These are phyloP conservation scores for Ceratocystis eucalypticola DNA, from an alignment of 2,329 filamentous ascomycete species.

Conservation along the genomic window DNA sequence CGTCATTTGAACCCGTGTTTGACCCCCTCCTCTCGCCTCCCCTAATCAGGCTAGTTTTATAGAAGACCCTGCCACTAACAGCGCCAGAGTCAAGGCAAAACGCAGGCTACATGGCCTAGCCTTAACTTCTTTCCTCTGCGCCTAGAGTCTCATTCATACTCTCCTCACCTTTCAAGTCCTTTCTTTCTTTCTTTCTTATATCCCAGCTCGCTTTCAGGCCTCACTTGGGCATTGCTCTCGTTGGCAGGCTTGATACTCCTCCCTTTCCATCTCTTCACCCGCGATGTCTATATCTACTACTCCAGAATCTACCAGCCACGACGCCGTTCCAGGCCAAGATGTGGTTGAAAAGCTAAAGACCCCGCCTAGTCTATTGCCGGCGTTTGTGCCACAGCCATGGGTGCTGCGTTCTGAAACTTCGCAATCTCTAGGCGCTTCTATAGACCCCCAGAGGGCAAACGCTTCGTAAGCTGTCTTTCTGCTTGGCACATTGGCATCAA, in stretches of 20 bases:
- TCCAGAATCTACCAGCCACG: not conserved
- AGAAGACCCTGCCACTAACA: not conserved
- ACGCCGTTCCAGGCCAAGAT: not conserved
- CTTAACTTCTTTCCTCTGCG: not conserved
- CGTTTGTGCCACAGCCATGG: conserved; percentile 9
- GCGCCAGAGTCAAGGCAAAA: not conserved
- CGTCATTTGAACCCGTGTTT: not conserved
- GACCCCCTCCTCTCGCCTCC: not conserved
- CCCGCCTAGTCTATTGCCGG: conserved; percentile 11
- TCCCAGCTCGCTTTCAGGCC: not conserved
- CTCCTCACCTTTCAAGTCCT: too few species aligned
- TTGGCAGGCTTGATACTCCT: not conserved
- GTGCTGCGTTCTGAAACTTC: conserved; percentile 11
- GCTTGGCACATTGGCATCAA: not conserved
- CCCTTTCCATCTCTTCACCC: too few species aligned
- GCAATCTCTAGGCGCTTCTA: not conserved
- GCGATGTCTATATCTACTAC: not conserved
- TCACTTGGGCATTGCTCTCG: not conserved
- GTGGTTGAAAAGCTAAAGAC: not conserved
- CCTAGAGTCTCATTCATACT: not conserved
- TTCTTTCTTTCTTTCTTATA: not conserved
- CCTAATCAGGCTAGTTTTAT: not conserved
- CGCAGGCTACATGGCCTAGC: not conserved
- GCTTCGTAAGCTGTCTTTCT: conserved; percentile 10
- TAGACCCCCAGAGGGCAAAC: not conserved